Evolutionary conservation across 2,329 filamentous ascomycete genomes (phyloP).

Genomic region (Shiraia bambusicola): DNA sequence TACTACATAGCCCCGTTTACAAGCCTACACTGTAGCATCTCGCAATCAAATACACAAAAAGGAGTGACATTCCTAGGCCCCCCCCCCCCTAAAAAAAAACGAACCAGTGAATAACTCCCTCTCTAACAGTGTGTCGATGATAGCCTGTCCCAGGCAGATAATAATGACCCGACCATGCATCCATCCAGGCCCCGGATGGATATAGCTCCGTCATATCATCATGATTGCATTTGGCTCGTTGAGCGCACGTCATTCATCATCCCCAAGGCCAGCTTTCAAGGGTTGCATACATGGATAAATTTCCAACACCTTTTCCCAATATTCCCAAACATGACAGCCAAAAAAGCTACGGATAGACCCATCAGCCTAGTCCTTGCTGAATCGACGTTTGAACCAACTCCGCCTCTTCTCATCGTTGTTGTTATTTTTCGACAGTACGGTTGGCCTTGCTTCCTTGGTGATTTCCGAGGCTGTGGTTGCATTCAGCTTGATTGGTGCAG

Average conservation of each 20-base stretch:
- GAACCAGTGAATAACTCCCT: constrained; percentile 13
- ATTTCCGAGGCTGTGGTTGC: constrained; percentile 14
- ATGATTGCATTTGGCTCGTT: constrained; percentile 8
- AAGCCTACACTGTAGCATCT: constrained; percentile 14
- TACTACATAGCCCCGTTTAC: constrained; percentile 21
- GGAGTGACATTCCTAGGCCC: constrained; percentile 16
- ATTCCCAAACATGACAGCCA: not conserved
- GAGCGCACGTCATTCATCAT: constrained; percentile 1
- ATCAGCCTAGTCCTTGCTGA: constrained; percentile 62
- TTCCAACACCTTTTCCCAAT: constrained; percentile 1
- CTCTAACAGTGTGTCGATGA: constrained; percentile 9
- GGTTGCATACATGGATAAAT: constrained; percentile 8
- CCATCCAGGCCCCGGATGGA: constrained; percentile 1
- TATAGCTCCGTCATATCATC: constrained; percentile 12
- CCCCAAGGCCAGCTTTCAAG: constrained; percentile 4
- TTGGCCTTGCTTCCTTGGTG: constrained; percentile 13
- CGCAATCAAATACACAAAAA: constrained; percentile 8
- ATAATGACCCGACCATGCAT: constrained; percentile 9
- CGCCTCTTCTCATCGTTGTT: constrained; percentile 64
- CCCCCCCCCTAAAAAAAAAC: no score
- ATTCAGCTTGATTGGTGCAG: constrained; percentile 30
- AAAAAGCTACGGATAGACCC: not conserved
- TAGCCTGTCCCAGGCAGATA: constrained; percentile 3
- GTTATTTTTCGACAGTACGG: constrained; percentile 28
- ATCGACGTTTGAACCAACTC: constrained; percentile 83